Conservation (phyloP, 2,329 filamentous ascomycete species). For the Camptophora hylomeconis region DNA sequence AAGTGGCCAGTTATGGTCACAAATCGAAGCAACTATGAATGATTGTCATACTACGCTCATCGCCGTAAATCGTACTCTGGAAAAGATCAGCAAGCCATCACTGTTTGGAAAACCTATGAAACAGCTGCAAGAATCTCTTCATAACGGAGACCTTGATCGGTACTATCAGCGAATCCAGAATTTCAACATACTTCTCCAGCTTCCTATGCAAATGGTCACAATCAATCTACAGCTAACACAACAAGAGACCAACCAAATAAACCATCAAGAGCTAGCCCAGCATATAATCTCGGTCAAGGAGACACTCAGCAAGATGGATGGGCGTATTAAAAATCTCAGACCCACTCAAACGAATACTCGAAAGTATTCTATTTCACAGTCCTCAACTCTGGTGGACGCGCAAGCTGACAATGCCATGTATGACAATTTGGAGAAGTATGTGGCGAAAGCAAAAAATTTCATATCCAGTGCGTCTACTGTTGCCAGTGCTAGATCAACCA, state of each 20-base stretch:
- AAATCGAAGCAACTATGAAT: constrained; percentile 11
- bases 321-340: constrained; percentile 1
- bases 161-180: constrained; percentile 15
- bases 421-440: constrained; percentile 12
- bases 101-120: constrained; percentile 8
- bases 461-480: constrained; percentile 13
- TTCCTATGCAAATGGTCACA: constrained; percentile 17
- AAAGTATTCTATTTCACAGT: constrained; percentile 1
- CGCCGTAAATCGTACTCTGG: constrained; percentile 12
- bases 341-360: neutral
- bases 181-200: constrained; percentile 13
- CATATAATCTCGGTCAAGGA: too few species aligned
- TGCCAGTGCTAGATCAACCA: constrained; percentile 12
- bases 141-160: constrained; percentile 12
- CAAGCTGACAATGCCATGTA: constrained; percentile 1
- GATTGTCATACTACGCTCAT: constrained; percentile 13
- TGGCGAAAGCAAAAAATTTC: constrained; percentile 14
- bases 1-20: constrained; percentile 13
- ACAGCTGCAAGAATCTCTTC: constrained; percentile 12
- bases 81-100: constrained; percentile 9
- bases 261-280: constrained; percentile 1
- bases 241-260: constrained; percentile 8
- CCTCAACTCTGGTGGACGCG: constrained; percentile 1
- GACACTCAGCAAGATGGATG: too few species aligned
- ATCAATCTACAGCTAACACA: constrained; percentile 16